Evolutionary conservation across 495 filamentous ascomycete genomes (phyloP).

Genomic region (Cudoniella acicularis): DNA sequence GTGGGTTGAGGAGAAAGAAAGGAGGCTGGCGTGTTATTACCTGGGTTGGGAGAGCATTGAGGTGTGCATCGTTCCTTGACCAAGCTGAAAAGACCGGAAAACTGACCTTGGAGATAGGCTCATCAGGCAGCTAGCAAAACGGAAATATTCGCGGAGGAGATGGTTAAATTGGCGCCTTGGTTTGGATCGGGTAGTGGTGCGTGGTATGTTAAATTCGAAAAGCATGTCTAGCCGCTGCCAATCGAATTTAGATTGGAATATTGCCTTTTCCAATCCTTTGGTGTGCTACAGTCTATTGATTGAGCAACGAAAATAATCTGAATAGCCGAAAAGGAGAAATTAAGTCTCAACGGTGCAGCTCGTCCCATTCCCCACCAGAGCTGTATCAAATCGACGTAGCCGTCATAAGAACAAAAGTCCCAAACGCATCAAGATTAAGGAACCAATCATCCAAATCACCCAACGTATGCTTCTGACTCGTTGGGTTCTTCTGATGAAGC

Average conservation of each 20-base stretch:
- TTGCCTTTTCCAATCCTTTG: neutral
- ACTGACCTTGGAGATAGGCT: neutral
- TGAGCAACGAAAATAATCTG: too few species aligned
- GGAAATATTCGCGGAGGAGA: neutral
- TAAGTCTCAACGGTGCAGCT: too few species aligned
- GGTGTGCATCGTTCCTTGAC: neutral
- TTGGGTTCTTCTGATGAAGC: neutral
- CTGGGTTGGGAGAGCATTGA: slow-evolving; percentile 4
- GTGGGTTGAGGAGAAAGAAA: neutral
- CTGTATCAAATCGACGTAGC: neutral
- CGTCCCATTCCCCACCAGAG: too few species aligned
- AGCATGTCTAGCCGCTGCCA: neutral
- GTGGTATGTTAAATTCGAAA: slow-evolving; percentile 3
- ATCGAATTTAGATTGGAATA: neutral
- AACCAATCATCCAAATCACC: slow-evolving; percentile 3
- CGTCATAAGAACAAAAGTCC: slow-evolving; percentile 2
- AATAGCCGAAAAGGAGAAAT: too few species aligned
- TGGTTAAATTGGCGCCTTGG: neutral
- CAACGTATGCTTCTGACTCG: neutral
- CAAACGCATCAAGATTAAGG: slow-evolving; percentile 1
- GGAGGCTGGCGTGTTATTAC: neutral
- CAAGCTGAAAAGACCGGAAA: neutral
- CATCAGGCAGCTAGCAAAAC: neutral
- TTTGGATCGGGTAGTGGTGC: neutral
- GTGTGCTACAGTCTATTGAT: too few species aligned